Percentiles rank a stretch among this genome's conserved stretches.
Evolutionary conservation across 2,329 filamentous ascomycete species (phyloP).

Genomic region (Teratosphaeria viscida): DNA sequence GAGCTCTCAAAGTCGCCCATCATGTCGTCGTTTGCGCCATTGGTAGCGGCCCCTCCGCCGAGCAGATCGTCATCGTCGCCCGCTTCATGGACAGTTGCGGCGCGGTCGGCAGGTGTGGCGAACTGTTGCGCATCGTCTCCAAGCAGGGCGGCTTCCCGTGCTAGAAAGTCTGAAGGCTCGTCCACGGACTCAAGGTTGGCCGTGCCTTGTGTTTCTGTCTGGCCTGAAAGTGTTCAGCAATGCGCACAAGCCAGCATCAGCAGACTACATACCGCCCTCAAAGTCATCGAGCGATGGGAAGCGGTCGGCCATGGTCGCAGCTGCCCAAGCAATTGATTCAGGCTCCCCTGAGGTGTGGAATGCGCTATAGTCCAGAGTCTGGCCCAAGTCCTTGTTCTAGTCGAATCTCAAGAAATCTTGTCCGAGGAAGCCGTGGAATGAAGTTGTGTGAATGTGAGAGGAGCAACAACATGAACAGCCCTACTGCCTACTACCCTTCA

Average conservation of each 20-base stretch:
- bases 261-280: slow-evolving; percentile 35
- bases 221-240: slow-evolving; percentile 40
- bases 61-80: slow-evolving; percentile 52
- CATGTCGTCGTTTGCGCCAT: slow-evolving; percentile 15
- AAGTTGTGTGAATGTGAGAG: neutral
- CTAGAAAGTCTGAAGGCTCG: slow-evolving; percentile 73
- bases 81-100: slow-evolving; percentile 51
- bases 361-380: neutral
- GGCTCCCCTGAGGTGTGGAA: neutral
- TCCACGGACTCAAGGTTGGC: slow-evolving; percentile 39
- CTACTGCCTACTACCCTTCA: too few species aligned
- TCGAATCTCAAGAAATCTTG: neutral
- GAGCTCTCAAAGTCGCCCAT: slow-evolving; percentile 69
- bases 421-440: neutral
- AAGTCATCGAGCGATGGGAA: slow-evolving; percentile 45
- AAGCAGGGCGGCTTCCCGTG: slow-evolving; percentile 78
- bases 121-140: slow-evolving; percentile 93
- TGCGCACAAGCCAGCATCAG: neutral
- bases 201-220: slow-evolving; percentile 53
- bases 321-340: slow-evolving; percentile 2
- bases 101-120: slow-evolving; percentile 60
- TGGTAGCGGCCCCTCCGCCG: slow-evolving; percentile 42
- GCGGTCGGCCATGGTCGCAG: slow-evolving; percentile 37
- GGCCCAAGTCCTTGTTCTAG: neutral
- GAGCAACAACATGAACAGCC: neutral